Base-by-base conservation (phyloP, 345 rosid species). In the Kandelia obovata region DNA sequence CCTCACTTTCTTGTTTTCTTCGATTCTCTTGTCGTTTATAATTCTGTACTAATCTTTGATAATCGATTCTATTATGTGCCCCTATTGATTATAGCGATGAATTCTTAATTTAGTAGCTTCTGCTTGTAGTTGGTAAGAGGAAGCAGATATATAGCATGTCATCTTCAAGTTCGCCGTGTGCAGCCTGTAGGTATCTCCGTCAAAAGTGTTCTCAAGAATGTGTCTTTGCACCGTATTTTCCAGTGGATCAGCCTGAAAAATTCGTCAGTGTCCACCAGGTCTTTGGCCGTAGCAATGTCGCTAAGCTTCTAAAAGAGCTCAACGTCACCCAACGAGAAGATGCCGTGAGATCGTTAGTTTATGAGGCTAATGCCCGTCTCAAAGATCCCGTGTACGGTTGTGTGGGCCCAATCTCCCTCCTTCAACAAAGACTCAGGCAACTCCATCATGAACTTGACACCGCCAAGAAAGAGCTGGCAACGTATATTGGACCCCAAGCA, bases 331-430 rank as follows among this genome's bases (percentile, higher is more conserved):
- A 81, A 28, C 83, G 98, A 0, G 90, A 89, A 67, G 97, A 89
- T 1, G 96, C 97, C 0, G 97, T 92, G 15, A 84, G 87, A 67
- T 91, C 97, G 0, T 85, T 94, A 20, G 85, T 82, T 10, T 94
- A 85, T 3, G 96, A 94, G 53, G 96, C 97, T 0, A 92, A 94
- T 67, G 84, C 88, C 37, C 85, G 97, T 8, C 86, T 86, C 51
- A 88, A 79, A 0, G 97, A 93, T 57, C 98, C 96, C 2, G 90
- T 93, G 17, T 91, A 93, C 16, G 97, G 98, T 13, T 91, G 98
- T 23, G 91, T 91, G 31, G 92, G 92, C 5, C 73, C 84, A 21
- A 88, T 94, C 70, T 82, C 95, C 1, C 65, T 89, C 58, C 83
- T 94, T 7, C 97, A 91, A 56, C 95, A 88, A 30, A 75, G 75